Percentiles rank a stretch among this genome's conserved stretches.
Evolutionary conservation across 1,139 yeast genomes (phyloP).

Genomic region (Hyphopichia khmerensis): DNA sequence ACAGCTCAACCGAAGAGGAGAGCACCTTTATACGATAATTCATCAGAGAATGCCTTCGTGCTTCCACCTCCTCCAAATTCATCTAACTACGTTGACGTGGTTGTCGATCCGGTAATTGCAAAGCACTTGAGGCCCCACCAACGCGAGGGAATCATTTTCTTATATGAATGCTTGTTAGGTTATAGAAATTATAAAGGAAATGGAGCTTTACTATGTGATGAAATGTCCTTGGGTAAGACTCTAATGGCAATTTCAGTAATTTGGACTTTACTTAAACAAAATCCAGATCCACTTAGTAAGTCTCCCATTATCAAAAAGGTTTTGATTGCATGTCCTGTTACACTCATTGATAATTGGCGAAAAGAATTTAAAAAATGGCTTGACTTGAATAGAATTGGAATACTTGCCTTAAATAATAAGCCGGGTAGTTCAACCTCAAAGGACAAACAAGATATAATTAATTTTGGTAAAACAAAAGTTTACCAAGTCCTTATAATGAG

Average conservation of each 20-base stretch:
- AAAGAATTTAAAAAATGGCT: slow-evolving; percentile 90
- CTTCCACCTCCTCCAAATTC: slow-evolving; percentile 9
- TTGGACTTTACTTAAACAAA: slow-evolving; percentile 81
- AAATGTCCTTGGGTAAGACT: slow-evolving; percentile 97
- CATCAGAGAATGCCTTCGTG: slow-evolving; percentile 6
- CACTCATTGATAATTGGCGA: slow-evolving; percentile 85
- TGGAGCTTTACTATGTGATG: slow-evolving; percentile 91
- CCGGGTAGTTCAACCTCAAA: slow-evolving; percentile 36
- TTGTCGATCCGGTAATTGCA: slow-evolving; percentile 66
- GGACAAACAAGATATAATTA: slow-evolving; percentile 58
- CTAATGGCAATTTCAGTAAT: slow-evolving; percentile 78
- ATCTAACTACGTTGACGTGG: slow-evolving; percentile 47
- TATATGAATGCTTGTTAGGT: slow-evolving; percentile 83
- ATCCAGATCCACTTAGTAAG: slow-evolving; percentile 45
- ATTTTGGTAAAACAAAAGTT: slow-evolving; percentile 67
- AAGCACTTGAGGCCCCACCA: slow-evolving; percentile 76
- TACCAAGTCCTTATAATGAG: slow-evolving; percentile 85
- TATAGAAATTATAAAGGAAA: slow-evolving; percentile 47
- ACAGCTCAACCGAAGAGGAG: neutral
- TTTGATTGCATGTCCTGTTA: slow-evolving; percentile 87
- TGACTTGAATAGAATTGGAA: slow-evolving; percentile 60
- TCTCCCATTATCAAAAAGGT: slow-evolving; percentile 52
- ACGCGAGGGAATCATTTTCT: slow-evolving; percentile 73
- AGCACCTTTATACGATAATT: slow-evolving; percentile 7
- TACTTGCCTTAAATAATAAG: slow-evolving; percentile 51